Base-by-base conservation (phyloP, 441 rosid species). In the Adansonia gregorii region DNA sequence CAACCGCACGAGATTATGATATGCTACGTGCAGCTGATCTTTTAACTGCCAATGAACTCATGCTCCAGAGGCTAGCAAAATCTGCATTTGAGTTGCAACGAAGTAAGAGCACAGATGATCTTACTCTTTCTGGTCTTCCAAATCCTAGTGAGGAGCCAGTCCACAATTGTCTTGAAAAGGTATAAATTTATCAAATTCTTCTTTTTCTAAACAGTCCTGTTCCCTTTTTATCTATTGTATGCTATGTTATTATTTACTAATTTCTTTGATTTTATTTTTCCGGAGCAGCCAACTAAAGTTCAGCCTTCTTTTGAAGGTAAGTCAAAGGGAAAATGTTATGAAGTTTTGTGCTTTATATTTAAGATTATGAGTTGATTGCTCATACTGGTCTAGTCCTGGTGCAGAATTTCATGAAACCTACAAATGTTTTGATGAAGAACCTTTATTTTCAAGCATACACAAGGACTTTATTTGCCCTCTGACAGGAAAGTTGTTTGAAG, bases 381-480 rank as follows among this genome's bases (percentile, higher is more conserved):
- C 67, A 74, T 68, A 46, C 11, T 58, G 8, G 55, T 58, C 46
- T 58, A 76, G 71, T 71, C 75, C 55, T 45, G 31, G 31, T 75
- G 82, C 92, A 90, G 94, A 78, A 41, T 72, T 80, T 20, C 69
- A 46, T 19, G 79, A 74, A 61, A 73, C 43, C 55, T 54, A 54
- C 60, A 77, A 79, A 67, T 69, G 48, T 80, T 77, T 60, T 49
- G 82, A 80, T 55, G 82, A 80, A 79, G 81, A 63, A 67, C 78
- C 83, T 41, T 64, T 64, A 75, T 76, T 75, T 70, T 67, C 84
- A 76, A 79, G 83, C 80, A 72, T 83, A 54, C 89, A 86, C 14
- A 77, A 80, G 76, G 86, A 88, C 75, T 88, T 89, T 12, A 64
- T 83, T 31, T 89, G 92, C 75, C 92, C 91, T 10, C 82, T 91